These are phyloP conservation scores for Spencermartinsiella europaea DNA, from an alignment of 805 yeast species.

Conservation along the genomic window DNA sequence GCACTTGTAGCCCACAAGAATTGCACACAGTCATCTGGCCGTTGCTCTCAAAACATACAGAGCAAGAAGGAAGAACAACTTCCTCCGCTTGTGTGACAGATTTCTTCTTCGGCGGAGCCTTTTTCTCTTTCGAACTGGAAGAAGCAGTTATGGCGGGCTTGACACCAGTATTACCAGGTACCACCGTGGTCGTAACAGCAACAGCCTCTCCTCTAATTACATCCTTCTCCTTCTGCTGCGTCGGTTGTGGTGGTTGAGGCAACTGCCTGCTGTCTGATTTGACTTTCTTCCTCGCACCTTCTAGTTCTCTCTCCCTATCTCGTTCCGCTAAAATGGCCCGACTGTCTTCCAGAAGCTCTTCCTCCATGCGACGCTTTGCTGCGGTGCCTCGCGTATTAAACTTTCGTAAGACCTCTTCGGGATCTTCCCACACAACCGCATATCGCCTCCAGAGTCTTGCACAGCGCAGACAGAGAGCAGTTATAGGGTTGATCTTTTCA, in stretches of 20 bases:
- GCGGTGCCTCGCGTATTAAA: conserved; percentile 40
- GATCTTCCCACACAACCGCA: conserved; percentile 82
- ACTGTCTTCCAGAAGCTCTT: conserved; percentile 54
- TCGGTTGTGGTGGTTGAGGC: background rate
- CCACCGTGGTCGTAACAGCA: conserved; percentile 2
- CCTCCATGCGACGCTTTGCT: conserved; percentile 56
- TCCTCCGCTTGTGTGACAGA: background rate
- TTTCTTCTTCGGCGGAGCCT: conserved; percentile 4
- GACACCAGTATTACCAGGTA: no score
- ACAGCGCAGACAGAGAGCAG: conserved; percentile 78
- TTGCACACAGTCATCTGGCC: conserved; percentile 49
- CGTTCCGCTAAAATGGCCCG: conserved; percentile 26
- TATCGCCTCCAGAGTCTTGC: conserved; percentile 89
- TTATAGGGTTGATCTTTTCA: conserved; percentile 34
- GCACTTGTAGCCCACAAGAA: conserved; percentile 66
- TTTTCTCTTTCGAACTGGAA: conserved; percentile 13
- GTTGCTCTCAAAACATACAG: conserved; percentile 46
- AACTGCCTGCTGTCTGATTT: conserved; percentile 12
- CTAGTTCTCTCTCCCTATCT: conserved; percentile 22
- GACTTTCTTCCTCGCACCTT: conserved; percentile 11
- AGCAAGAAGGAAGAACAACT: conserved; percentile 39
- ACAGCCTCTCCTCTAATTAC: conserved; percentile 10
- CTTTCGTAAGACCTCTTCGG: conserved; percentile 56
- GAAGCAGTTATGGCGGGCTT: no score
- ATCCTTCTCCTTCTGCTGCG: conserved; percentile 9